Conservation (phyloP, 2,329 filamentous ascomycete genomes). For the Parasarocladium wereldwijsianum region DNA sequence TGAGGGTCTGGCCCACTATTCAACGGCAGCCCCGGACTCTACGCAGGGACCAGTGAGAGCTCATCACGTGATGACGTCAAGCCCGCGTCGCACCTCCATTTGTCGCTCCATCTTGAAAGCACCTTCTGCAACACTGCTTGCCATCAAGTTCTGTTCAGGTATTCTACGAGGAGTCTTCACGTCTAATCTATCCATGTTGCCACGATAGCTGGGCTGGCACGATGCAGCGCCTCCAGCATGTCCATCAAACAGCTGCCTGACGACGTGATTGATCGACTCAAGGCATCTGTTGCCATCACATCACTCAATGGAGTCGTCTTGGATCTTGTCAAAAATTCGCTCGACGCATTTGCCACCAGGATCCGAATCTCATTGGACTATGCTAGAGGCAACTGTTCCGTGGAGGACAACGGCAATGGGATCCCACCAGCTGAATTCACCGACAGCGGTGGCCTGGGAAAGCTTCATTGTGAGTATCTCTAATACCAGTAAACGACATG, state of each 20-base stretch:
- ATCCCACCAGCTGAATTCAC: constrained; percentile 61
- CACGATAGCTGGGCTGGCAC: background rate
- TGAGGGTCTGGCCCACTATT: too few relatives aligned
- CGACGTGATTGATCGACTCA: constrained; percentile 63
- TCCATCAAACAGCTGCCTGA: constrained; percentile 56
- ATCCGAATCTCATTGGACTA: constrained; percentile 64
- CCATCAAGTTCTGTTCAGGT: too few relatives aligned
- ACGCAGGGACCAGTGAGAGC: too few relatives aligned
- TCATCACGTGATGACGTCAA: too few relatives aligned
- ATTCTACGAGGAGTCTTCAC: background rate
- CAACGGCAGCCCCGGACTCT: too few relatives aligned
- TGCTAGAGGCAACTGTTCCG: constrained; percentile 54
- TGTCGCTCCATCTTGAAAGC: too few relatives aligned
- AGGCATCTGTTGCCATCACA: constrained; percentile 68
- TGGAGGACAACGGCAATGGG: constrained; percentile 76
- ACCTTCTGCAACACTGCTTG: too few relatives aligned
- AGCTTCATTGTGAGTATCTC: constrained; percentile 49
- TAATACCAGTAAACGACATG: constrained; percentile 2
- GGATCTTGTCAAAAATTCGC: constrained; percentile 66
- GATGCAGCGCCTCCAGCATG: constrained; percentile 24
- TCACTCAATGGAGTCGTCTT: constrained; percentile 56
- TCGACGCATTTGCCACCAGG: constrained; percentile 62
- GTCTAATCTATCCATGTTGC: background rate
- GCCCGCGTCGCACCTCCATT: too few relatives aligned
- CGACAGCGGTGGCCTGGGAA: constrained; percentile 55